These are phyloP conservation scores for Daldinia decipiens DNA, from an alignment of 495 filamentous ascomycete genomes.

Conservation along the genomic window DNA sequence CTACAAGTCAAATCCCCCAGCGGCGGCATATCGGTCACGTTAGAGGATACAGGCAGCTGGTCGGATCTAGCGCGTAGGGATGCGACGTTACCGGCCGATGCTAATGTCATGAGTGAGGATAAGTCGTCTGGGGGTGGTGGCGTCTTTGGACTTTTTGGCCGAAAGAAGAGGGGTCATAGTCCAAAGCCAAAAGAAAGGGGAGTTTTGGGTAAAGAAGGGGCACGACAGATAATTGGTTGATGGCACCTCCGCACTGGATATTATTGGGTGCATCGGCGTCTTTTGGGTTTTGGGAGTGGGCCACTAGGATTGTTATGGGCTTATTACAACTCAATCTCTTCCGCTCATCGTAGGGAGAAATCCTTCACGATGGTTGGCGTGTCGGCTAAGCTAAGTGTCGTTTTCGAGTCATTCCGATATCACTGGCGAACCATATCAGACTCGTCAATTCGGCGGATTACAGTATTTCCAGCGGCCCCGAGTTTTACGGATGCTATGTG, in stretches of 20 bases:
- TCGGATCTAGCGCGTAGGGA: constrained; percentile 86
- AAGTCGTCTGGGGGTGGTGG: constrained; percentile 63
- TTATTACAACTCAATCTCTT: constrained; percentile 22
- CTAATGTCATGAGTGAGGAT: constrained; percentile 60
- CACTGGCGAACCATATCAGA: constrained; percentile 11
- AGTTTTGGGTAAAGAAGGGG: constrained; percentile 94
- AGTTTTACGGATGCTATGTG: neutral
- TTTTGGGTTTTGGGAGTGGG: constrained; percentile 11
- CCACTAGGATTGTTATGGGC: neutral
- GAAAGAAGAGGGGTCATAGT: constrained; percentile 90
- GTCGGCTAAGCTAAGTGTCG: neutral
- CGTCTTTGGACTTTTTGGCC: constrained; percentile 87
- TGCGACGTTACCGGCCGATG: constrained; percentile 77
- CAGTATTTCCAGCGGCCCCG: constrained; percentile 12
- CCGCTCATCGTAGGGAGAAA: constrained; percentile 19
- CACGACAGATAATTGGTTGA: constrained; percentile 74
- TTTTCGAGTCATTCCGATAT: constrained; percentile 8
- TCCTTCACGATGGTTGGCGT: constrained; percentile 5
- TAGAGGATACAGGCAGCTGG: constrained; percentile 90
- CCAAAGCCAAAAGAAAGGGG: constrained; percentile 94
- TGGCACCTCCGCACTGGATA: constrained; percentile 14
- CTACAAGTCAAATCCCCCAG: constrained; percentile 77
- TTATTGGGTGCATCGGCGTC: constrained; percentile 18
- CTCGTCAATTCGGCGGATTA: constrained; percentile 22
- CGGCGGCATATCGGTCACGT: constrained; percentile 89